Evolutionary conservation across 768 basidiomycete species (phyloP).

Genomic region (Chlorophyllum brunneum): DNA sequence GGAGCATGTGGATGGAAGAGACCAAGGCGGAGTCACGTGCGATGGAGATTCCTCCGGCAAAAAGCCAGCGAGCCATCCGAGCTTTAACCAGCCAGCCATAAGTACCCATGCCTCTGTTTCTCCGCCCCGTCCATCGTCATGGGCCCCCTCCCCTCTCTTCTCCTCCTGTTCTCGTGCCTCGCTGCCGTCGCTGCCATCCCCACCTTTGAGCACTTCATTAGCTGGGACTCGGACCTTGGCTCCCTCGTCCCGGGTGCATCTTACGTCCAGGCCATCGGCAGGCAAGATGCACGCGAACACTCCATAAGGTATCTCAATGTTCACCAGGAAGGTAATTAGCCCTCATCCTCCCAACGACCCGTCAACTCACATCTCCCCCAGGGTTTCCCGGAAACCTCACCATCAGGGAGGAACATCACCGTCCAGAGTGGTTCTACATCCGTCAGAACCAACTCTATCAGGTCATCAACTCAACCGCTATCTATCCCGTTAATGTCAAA

Average conservation of each 20-base stretch:
- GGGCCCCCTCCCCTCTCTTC: constrained; percentile 16
- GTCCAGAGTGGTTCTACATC: constrained; percentile 52
- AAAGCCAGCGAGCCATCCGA: too few relatives aligned
- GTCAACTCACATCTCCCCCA: constrained; percentile 31
- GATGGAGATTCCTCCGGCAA: too few relatives aligned
- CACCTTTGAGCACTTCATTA: constrained; percentile 36
- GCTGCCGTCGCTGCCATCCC: constrained; percentile 31
- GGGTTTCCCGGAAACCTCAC: constrained; percentile 48
- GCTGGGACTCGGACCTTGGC: constrained; percentile 30
- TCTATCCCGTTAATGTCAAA: constrained; percentile 49
- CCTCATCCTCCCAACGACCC: constrained; percentile 5
- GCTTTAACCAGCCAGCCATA: neutral
- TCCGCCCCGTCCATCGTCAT: neutral
- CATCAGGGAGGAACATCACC: constrained; percentile 26
- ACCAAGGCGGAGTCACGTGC: too few relatives aligned
- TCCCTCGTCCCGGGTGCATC: constrained; percentile 40
- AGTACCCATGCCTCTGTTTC: too few relatives aligned
- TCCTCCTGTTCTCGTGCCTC: constrained; percentile 21
- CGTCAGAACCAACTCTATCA: constrained; percentile 48
- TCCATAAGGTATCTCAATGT: constrained; percentile 13
- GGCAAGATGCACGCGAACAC: neutral
- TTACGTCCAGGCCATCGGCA: constrained; percentile 32
- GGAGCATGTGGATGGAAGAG: neutral
- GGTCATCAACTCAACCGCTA: constrained; percentile 51
- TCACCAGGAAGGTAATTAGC: constrained; percentile 5